Conservation (phyloP, 345 rosid genomes). For the Rhizophora mangle region DNA sequence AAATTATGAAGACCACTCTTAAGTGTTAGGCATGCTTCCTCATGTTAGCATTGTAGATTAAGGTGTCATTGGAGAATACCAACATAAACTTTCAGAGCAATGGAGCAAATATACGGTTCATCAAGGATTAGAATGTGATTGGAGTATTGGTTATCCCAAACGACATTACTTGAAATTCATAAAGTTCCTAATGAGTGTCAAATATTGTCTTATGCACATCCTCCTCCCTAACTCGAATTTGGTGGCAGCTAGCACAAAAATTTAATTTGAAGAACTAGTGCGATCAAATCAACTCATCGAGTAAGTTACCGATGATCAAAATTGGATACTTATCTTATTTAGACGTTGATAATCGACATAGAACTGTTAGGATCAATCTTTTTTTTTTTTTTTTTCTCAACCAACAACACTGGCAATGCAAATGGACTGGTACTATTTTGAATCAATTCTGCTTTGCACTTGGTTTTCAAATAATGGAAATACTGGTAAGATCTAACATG, state of each 20-base stretch:
- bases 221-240: not conserved
- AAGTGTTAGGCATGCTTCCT: not conserved
- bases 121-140: not conserved
- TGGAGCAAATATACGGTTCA: not conserved
- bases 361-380: not conserved
- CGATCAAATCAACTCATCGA: not conserved
- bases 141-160: not conserved
- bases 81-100: not conserved
- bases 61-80: not conserved
- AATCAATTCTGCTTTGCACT: not conserved
- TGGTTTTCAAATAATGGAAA: not conserved
- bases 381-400: not conserved
- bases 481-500: too few species aligned
- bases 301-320: not conserved
- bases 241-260: not conserved
- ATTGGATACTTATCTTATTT: not conserved
- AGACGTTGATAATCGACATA: not conserved
- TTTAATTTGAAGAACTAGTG: not conserved
- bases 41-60: not conserved
- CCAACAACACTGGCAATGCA: not conserved
- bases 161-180: not conserved
- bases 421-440: too few species aligned
- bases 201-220: not conserved
- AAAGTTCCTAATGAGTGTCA: not conserved
- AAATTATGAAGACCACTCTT: not conserved